Base-by-base conservation (phyloP, 2,329 filamentous ascomycete genomes). In the Penicillium sclerotiorum region DNA sequence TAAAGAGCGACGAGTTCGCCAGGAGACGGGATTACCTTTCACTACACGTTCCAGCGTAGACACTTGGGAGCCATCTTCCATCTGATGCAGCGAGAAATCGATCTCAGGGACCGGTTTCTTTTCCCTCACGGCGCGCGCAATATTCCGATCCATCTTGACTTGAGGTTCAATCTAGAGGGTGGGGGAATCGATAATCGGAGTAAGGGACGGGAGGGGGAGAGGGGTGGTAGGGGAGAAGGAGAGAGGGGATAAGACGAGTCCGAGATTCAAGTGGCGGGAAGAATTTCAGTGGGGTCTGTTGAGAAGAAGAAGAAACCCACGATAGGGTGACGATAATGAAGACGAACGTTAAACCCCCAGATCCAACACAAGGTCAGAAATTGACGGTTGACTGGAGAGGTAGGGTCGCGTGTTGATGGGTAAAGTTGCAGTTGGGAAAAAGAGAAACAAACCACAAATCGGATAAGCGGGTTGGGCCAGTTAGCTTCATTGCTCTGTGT, bases 81-180 rank as follows among this genome's bases (percentile, higher is more conserved):
- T 96, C 56, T 89, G 94, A 75, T 99, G 94, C 68, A 99, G 85
- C 49, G 90, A 95, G 73, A 99, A 99, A 79, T 99, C 94, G 67
- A 99, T 97, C 80, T 97, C 93, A 50, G 94, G 94, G 43, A 95
- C 82, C 47, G 93, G 92, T 79, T 89, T 93, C 87, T 97, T 97
- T 66, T 96, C 85, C 72, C 87, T 86, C 67, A 99, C 91, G 53
- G 94, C 94, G 72, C 89, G 90, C 68, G 96, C 90, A 69, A 96
- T 57, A 58, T 65, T 62, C 38, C 60, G 64, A 57, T 73, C 72
- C 74, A 77, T 76, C 28, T 58, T 73, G 61, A 35, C 28, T 42
- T 42, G 37, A 36, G 25, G 41, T 21, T n/a, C n/a, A n/a, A 17
- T 39, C 35, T 32, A n/a, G n/a, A n/a, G n/a, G n/a, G 42, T 43